These are phyloP conservation scores for Mucor irregularis DNA, from an alignment of 371 early-diverging fungal genomes.

Conservation along the genomic window DNA sequence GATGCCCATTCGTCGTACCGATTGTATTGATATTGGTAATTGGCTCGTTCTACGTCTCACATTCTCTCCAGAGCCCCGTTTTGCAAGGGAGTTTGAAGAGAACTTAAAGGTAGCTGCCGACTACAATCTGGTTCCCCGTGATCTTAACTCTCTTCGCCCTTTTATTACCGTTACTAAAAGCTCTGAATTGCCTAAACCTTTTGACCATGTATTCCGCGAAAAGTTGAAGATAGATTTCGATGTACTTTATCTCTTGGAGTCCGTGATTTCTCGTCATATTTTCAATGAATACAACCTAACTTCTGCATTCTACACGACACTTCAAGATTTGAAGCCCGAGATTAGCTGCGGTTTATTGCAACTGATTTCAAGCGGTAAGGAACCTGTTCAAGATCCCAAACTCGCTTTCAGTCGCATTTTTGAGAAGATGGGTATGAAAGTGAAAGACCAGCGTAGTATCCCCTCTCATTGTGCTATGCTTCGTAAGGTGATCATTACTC, in stretches of 20 bases:
- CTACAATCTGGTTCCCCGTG: slow-evolving; percentile 44
- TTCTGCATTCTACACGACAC: slow-evolving; percentile 27
- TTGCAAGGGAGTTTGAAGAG: slow-evolving; percentile 9
- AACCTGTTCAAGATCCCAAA: slow-evolving; percentile 43
- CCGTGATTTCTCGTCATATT: slow-evolving; percentile 33
- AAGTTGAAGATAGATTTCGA: slow-evolving; percentile 25
- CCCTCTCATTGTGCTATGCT: slow-evolving; percentile 57
- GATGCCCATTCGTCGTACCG: slow-evolving; percentile 11
- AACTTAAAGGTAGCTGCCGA: slow-evolving; percentile 35
- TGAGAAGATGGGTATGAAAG: slow-evolving; percentile 18
- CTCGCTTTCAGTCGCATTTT: slow-evolving; percentile 17
- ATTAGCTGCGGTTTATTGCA: slow-evolving; percentile 42
- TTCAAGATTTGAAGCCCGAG: slow-evolving; percentile 24
- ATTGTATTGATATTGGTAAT: slow-evolving; percentile 27
- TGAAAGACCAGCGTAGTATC: slow-evolving; percentile 22
- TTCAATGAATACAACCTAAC: slow-evolving; percentile 48
- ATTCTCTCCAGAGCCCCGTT: slow-evolving; percentile 6
- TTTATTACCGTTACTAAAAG: slow-evolving; percentile 3
- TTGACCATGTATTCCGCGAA: slow-evolving; percentile 24
- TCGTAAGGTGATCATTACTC: slow-evolving; percentile 64
- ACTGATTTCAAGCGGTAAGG: slow-evolving; percentile 22
- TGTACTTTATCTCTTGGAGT: slow-evolving; percentile 52
- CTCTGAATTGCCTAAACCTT: slow-evolving; percentile 9
- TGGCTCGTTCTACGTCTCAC: slow-evolving; percentile 43
- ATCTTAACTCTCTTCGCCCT: neutral